Conservation (phyloP, 352 stramenopile species). For the Phytophthora cryptogea region DNA sequence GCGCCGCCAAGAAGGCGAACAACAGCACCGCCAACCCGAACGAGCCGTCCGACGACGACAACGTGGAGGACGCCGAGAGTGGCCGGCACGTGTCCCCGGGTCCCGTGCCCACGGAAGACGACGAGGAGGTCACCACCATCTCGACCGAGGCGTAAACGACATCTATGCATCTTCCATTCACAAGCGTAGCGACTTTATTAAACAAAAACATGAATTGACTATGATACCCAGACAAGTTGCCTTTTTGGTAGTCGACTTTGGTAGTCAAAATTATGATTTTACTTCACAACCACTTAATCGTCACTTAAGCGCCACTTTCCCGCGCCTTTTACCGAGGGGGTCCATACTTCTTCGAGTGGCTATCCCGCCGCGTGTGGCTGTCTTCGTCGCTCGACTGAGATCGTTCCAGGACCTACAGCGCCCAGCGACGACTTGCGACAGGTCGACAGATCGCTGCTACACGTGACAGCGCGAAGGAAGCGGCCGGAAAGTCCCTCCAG, state of each 20-base stretch:
- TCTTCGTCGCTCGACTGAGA: not conserved
- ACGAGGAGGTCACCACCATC: constrained; percentile 1
- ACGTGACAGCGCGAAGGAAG: not conserved
- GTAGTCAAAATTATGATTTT: no score
- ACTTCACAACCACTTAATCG: no score
- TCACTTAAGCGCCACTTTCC: not conserved
- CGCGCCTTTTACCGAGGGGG: not conserved
- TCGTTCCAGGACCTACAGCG: constrained; percentile 2
- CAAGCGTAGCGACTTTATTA: constrained; percentile 1
- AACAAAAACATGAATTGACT: no score
- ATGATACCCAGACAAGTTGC: no score
- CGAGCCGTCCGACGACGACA: constrained; percentile 21
- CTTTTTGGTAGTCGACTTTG: no score
- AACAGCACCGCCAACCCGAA: constrained; percentile 12
- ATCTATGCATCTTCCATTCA: constrained; percentile 1
- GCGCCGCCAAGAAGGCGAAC: constrained; percentile 31
- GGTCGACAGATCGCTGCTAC: not conserved
- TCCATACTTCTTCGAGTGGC: constrained; percentile 11
- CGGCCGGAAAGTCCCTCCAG: not conserved
- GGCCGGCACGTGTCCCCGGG: constrained; percentile 24
- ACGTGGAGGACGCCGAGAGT: constrained; percentile 23
- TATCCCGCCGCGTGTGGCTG: not conserved
- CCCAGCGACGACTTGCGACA: not conserved
- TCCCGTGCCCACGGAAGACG: constrained; percentile 18
- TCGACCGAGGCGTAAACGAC: constrained; percentile 25